A percentile compares a stretch with the other conserved stretches of the same genome.
Evolutionary conservation across 1,284 basidiomycete species (phyloP).

Genomic region (Apiotrichum sp.): DNA sequence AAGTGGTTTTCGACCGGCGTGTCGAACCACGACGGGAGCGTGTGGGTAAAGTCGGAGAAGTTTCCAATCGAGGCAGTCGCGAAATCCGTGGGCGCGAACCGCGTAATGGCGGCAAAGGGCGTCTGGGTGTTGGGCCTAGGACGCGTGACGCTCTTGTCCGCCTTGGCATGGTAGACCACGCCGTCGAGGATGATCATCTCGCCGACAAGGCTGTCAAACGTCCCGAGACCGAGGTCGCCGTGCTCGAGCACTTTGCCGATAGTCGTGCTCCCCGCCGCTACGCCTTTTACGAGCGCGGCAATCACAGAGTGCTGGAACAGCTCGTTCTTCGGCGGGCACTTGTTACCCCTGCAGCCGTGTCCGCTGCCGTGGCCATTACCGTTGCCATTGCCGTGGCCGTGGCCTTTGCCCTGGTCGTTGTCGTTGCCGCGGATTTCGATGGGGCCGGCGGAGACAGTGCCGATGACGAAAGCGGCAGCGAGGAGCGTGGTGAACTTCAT

Average conservation of each 20-base stretch:
- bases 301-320: slow-evolving; percentile 15
- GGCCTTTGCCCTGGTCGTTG: no score
- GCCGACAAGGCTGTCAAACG: slow-evolving; percentile 9
- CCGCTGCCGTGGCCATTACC: not conserved
- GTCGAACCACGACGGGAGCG: not conserved
- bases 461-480: no score
- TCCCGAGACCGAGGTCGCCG: slow-evolving; percentile 15
- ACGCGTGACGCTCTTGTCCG: not conserved
- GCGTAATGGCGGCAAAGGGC: slow-evolving; percentile 7
- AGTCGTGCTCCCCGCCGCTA: slow-evolving; percentile 7
- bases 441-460: no score
- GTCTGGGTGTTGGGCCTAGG: not conserved
- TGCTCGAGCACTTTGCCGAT: slow-evolving; percentile 4
- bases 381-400: no score
- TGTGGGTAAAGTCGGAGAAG: slow-evolving; percentile 6
- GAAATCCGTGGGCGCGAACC: not conserved
- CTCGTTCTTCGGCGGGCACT: not conserved
- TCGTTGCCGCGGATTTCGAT: no score
- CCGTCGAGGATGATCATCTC: slow-evolving; percentile 16
- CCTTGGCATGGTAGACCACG: slow-evolving; percentile 4
- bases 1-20: slow-evolving; percentile 4
- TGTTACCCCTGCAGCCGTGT: not conserved
- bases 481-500: no score
- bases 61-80: not conserved
- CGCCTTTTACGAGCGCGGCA: slow-evolving; percentile 11